phyloP scores from a whole-genome alignment of 192 early-diverging fungal genomes.

The Umbelopsis vinacea region DNA sequence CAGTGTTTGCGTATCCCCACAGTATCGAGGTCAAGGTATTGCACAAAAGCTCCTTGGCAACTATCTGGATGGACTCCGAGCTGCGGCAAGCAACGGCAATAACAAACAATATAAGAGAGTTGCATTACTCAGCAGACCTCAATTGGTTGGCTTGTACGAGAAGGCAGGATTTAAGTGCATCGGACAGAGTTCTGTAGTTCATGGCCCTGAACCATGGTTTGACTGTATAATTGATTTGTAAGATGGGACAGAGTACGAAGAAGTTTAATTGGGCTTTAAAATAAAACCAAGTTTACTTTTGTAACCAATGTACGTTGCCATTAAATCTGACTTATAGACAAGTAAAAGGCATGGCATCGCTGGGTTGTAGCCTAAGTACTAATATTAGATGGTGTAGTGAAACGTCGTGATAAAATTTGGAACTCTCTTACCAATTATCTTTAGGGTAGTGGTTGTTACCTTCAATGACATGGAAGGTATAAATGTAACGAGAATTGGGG shows the following conservation, averaged over 20 bases:
- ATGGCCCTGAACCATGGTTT: slow-evolving; percentile 62
- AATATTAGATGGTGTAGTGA: not conserved
- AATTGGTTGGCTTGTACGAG: slow-evolving; percentile 62
- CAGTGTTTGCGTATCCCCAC: slow-evolving; percentile 61
- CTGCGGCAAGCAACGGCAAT: slow-evolving; percentile 28
- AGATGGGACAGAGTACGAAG: not conserved
- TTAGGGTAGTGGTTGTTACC: slow-evolving; percentile 68
- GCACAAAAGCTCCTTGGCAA: slow-evolving; percentile 52
- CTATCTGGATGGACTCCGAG: slow-evolving; percentile 49
- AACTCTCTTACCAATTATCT: slow-evolving; percentile 76
- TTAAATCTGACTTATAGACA: not conserved
- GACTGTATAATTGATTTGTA: slow-evolving; percentile 39
- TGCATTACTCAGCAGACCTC: slow-evolving; percentile 59
- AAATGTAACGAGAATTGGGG: slow-evolving; percentile 82
- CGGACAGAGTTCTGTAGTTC: slow-evolving; percentile 62
- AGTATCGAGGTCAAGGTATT: slow-evolving; percentile 58
- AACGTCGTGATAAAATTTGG: not conserved
- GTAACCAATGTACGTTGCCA: no score
- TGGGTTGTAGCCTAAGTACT: slow-evolving; percentile 40
- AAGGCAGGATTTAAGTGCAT: slow-evolving; percentile 61
- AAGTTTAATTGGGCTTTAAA: no score
- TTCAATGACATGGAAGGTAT: slow-evolving; percentile 95
- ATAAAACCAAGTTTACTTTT: no score
- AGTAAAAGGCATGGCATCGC: slow-evolving; percentile 45
- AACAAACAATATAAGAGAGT: slow-evolving; percentile 46